A percentile compares a stretch with the other conserved stretches of the same genome.
Conservation (phyloP, 2,329 filamentous ascomycete genomes). For the Talaromyces amestolkiae region DNA sequence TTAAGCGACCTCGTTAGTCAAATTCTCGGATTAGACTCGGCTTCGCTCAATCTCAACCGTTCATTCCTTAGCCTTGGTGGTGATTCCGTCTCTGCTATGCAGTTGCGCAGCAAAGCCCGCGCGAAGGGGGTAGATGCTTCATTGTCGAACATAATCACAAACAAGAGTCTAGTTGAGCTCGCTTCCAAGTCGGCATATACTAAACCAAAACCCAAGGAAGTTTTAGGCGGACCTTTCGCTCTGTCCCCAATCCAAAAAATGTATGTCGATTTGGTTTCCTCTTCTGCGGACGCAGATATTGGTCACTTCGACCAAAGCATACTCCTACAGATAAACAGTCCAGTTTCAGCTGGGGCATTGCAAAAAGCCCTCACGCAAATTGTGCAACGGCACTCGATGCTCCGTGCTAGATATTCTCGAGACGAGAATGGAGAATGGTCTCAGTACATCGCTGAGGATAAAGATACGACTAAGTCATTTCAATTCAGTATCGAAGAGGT, state of each 20-base stretch:
- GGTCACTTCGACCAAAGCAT: conserved; percentile 1
- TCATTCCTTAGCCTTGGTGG: conserved; percentile 35
- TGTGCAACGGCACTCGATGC: conserved; percentile 3
- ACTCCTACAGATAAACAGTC: not conserved
- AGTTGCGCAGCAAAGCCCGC: conserved; percentile 15
- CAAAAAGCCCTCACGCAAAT: not conserved
- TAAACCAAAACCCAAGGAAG: not conserved
- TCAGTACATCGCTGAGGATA: not conserved
- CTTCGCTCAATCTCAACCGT: conserved; percentile 35
- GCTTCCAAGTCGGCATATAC: not conserved
- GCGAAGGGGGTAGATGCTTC: not conserved
- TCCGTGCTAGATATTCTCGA: conserved; percentile 1
- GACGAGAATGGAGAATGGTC: not conserved
- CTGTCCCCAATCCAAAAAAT: conserved; percentile 4
- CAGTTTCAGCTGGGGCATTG: not conserved
- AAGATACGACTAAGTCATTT: not conserved
- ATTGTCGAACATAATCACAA: not conserved
- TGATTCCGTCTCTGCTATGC: conserved; percentile 30
- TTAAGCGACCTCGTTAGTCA: conserved; percentile 36
- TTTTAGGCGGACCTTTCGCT: not conserved
- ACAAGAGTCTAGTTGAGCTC: not conserved
- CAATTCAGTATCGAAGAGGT: not conserved
- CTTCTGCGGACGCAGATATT: not conserved
- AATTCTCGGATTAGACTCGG: conserved; percentile 29
- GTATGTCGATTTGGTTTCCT: conserved; percentile 1